These are phyloP conservation scores for Lanmaoa rubissima DNA, from an alignment of 768 basidiomycete species.

Conservation along the genomic window DNA sequence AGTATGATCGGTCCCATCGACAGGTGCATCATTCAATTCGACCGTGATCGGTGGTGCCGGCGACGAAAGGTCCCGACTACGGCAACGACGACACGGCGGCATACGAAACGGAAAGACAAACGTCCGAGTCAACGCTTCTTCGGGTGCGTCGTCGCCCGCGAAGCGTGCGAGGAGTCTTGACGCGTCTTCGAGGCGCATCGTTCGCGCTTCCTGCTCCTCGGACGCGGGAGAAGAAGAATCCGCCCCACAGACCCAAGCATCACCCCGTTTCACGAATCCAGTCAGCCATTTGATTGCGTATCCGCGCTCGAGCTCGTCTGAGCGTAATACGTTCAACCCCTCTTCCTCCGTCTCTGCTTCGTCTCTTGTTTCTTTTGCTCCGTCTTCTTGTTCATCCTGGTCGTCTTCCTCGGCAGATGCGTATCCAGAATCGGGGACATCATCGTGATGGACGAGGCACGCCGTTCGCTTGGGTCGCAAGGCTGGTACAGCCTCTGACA, in stretches of 20 bases:
- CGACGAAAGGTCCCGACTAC: not conserved
- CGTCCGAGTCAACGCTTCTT: conserved; percentile 45
- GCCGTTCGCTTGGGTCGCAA: conserved; percentile 25
- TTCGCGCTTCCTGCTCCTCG: conserved; percentile 41
- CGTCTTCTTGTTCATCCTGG: conserved; percentile 28
- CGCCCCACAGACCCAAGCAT: conserved; percentile 41
- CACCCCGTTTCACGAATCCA: conserved; percentile 61
- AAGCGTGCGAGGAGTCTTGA: conserved; percentile 56
- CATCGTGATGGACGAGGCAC: conserved; percentile 37
- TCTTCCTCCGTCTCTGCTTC: conserved; percentile 14
- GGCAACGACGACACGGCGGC: conserved; percentile 4
- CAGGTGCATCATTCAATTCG: conserved; percentile 68
- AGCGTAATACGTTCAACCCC: conserved; percentile 47
- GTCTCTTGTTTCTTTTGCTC: conserved; percentile 14
- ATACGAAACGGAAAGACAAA: conserved; percentile 46
- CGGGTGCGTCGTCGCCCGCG: conserved; percentile 41
- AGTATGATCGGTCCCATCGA: conserved; percentile 66
- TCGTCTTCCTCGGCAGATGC: conserved; percentile 70
- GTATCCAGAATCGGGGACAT: conserved; percentile 72
- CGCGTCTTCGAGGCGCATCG: conserved; percentile 51
- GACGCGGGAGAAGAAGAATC: conserved; percentile 22
- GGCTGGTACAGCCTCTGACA: conserved; percentile 17
- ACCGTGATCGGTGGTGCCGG: conserved; percentile 35
- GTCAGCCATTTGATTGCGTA: conserved; percentile 76
- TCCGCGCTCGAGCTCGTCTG: conserved; percentile 63